Base-by-base conservation (phyloP, 768 basidiomycete genomes). In the Suillus sp. region DNA sequence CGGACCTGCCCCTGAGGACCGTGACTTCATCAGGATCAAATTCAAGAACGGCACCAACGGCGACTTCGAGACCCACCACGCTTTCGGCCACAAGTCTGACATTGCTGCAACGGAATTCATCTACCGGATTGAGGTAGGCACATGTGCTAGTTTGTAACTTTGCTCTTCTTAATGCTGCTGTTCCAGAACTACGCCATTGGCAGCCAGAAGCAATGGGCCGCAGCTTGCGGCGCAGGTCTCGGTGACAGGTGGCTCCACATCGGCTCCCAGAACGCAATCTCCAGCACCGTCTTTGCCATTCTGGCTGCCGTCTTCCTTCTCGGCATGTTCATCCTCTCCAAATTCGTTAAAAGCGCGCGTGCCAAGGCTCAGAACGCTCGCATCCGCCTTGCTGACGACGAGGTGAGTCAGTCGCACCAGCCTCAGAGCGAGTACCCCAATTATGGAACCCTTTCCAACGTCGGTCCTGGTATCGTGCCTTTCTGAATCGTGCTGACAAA, bases 31-130 rank as follows among this genome's bases (percentile, higher is more conserved):
- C 72, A 89, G 91, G 72, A 83, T 93, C 84, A 88, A 84, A 75
- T 92, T 93, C 84, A 89, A 85, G 84, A 93, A 93, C 76, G 92
- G 92, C 56, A 91, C 92, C 59, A 65, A 75, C 59, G 79, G 79
- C 62, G 77, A 79, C 71, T 93, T 90, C 81, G 74, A 83, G 68
- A 86, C 86, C 64, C 76, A 91, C 74, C 86, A 91, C 68, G 87
- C 86, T 72, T 93, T 92, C 74, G 89, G 87, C 64, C 86, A 89
- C 79, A 80, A 83, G 63, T 79, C 85, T 62, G 92, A 93, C 71
- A 89, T 93, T 69, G 88, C 91, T 56, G 80, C 93, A 70, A 92
- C 91, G 16, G 90, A 92, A 72, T 93, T 93, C 80, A 89, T 92
- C 74, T 91, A 92, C 81, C 84, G 88, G 62, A 81, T 88, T 61